A percentile compares a stretch with the other conserved stretches of the same genome.
Evolutionary conservation across 2,329 filamentous ascomycete genomes (phyloP).

Genomic region (Seiridium unicorne): DNA sequence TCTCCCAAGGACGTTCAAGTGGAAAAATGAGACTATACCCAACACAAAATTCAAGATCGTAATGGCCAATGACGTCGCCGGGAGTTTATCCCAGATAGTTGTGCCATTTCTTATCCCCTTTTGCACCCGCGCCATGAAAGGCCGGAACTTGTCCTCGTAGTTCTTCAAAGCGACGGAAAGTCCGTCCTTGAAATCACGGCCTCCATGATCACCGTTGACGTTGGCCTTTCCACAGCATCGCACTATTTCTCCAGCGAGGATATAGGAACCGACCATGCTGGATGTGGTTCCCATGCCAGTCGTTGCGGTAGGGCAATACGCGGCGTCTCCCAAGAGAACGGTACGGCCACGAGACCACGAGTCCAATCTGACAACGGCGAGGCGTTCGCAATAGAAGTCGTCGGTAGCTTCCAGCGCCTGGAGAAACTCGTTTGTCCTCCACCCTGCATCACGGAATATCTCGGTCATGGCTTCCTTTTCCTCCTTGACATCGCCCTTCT

Average conservation of each 20-base stretch:
- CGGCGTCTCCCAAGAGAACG: constrained; percentile 54
- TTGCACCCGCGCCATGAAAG: too few relatives aligned
- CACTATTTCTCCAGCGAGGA: constrained; percentile 17
- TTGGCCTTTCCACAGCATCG: too few relatives aligned
- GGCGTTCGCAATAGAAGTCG: constrained; percentile 45
- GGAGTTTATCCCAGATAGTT: too few relatives aligned
- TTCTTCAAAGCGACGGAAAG: too few relatives aligned
- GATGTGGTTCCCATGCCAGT: constrained; percentile 51
- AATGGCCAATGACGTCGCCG: too few relatives aligned
- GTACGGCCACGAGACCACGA: constrained; percentile 45
- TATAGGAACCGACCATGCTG: constrained; percentile 49
- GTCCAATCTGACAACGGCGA: constrained; percentile 43
- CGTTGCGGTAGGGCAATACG: constrained; percentile 43
- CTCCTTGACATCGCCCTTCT: constrained; percentile 2
- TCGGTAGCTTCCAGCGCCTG: constrained; percentile 18
- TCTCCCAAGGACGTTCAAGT: too few relatives aligned
- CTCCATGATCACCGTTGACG: too few relatives aligned
- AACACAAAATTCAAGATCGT: too few relatives aligned
- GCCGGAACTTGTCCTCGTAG: too few relatives aligned
- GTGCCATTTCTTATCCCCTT: too few relatives aligned
- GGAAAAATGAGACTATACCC: too few relatives aligned
- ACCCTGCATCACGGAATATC: constrained; percentile 29
- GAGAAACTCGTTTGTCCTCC: constrained; percentile 16
- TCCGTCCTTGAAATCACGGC: too few relatives aligned
- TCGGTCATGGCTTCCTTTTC: constrained; percentile 18